phyloP scores from a whole-genome alignment of 148 eudicot genomes.

The Diospyros kaki region DNA sequence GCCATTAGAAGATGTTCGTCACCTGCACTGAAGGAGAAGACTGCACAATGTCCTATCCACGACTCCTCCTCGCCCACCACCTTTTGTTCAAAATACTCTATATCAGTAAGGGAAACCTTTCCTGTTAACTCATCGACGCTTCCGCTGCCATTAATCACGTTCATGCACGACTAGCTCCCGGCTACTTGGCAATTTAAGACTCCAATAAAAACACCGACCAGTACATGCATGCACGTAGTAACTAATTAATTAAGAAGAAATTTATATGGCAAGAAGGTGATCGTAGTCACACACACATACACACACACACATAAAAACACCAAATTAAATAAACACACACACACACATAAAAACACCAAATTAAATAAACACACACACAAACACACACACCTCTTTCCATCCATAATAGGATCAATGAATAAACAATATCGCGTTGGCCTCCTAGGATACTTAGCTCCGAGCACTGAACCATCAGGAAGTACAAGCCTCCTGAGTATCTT shows the following conservation, averaged over 20 bases:
- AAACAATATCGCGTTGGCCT: constrained; percentile 37
- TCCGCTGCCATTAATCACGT: constrained; percentile 6
- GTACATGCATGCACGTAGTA: no score
- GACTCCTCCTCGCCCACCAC: constrained; percentile 28
- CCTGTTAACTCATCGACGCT: constrained; percentile 17
- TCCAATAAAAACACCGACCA: constrained; percentile 22
- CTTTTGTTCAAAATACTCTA: constrained; percentile 35
- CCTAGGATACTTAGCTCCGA: constrained; percentile 37
- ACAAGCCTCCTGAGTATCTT: constrained; percentile 33
- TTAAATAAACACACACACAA: not conserved
- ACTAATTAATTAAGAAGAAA: not conserved
- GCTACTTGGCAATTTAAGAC: constrained; percentile 51
- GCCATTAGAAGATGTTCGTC: not conserved
- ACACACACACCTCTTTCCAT: constrained; percentile 29
- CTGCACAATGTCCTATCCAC: constrained; percentile 38
- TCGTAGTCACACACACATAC: not conserved
- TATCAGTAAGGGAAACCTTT: constrained; percentile 29
- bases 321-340: no score
- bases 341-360: not conserved
- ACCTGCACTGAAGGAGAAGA: constrained; percentile 35
- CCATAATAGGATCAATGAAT: constrained; percentile 39
- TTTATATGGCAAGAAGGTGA: not conserved
- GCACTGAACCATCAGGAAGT: constrained; percentile 36
- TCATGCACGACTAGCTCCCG: constrained; percentile 34
- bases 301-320: no score